Conservation (phyloP, 2,329 filamentous ascomycete genomes). For the Colletotrichum orchidophilum region DNA sequence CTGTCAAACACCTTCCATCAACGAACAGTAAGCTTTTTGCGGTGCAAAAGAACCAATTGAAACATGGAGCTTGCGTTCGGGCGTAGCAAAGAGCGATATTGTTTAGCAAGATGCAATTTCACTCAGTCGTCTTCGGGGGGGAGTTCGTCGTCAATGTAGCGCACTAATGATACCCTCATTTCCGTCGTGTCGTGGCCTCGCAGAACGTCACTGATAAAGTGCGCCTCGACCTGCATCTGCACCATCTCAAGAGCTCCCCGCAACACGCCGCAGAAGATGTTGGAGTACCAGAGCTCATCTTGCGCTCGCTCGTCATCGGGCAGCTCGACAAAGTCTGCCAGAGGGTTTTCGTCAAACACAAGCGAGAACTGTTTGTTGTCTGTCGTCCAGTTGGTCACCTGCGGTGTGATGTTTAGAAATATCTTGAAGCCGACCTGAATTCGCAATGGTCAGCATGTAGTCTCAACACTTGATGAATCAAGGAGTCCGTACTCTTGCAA, state of each 20-base stretch:
- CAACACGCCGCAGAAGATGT: slow-evolving; percentile 93
- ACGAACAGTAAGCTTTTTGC: background rate
- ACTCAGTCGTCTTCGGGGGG: slow-evolving; percentile 91
- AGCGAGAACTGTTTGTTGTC: slow-evolving; percentile 97
- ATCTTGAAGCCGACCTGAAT: slow-evolving; percentile 95
- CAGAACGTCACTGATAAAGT: slow-evolving; percentile 93
- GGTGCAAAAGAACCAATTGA: background rate
- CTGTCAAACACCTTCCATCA: background rate
- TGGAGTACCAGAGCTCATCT: slow-evolving; percentile 98
- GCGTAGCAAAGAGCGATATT: background rate
- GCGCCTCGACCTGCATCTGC: slow-evolving; percentile 98
- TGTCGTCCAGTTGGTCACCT: slow-evolving; percentile 92
- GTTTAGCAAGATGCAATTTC: background rate
- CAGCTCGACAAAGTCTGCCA: slow-evolving; percentile 96
- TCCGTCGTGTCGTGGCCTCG: slow-evolving; percentile 96
- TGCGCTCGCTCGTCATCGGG: slow-evolving; percentile 96
- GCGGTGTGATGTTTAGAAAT: slow-evolving; percentile 95
- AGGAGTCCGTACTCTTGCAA: slow-evolving; percentile 76
- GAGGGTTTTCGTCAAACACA: slow-evolving; percentile 94
- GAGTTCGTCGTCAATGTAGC: slow-evolving; percentile 97
- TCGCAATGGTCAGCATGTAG: slow-evolving; percentile 34
- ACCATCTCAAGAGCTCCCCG: slow-evolving; percentile 97
- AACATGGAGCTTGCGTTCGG: background rate
- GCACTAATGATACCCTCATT: slow-evolving; percentile 90
- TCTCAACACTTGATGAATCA: background rate